Evolutionary conservation across 805 yeast species (phyloP), one percentile per base, ranked within the genome.

Genomic region (Saturnispora ahearnii): DNA sequence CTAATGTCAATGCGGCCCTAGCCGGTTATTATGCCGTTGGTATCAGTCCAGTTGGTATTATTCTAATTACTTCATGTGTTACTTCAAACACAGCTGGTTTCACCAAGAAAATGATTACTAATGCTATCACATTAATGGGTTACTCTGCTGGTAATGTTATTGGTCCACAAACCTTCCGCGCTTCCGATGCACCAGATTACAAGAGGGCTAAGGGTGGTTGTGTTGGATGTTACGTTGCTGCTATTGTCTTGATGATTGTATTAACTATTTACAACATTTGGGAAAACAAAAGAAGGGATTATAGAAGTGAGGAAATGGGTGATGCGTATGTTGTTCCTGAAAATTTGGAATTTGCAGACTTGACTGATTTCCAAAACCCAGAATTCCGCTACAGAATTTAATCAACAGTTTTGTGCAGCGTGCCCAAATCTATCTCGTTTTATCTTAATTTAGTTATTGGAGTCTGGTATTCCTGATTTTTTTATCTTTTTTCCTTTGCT

Each of bases 161-260:
- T 31, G 73, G 77, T 5, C 80, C 82, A 3, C 82, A 77, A 58
- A 56, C 76, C n/a, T 78, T 79, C 76, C 67, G 69, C 56, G 62
- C 59, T 5, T 60, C 56, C 15, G 73, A 30, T 31, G 68, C 71
- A 4, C 81, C 82, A 42, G 59, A 71, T 48, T 73, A 69, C 53
- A 54, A 58, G 13, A 73, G 76, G 15, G 62, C 32, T 63, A 70
- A 6, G 72, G 74, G 26, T 67, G 80, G 81, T 56, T 71, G 15
- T 66, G 74, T 18, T 74, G 74, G 59, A 59, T 66, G 41, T 40
- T 65, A 11, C 11, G 33, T 42, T 34, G 74, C 80, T 2, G 78
- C 81, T 7, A 43, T 64, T 4, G 21, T 72, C 13, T 63, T 72
- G 6, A 46, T 71, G 7, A 61, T 70, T 2, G 71, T 72, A 21